Conservation (phyloP, 768 basidiomycete genomes). For the Hypholoma sublateritium region DNA sequence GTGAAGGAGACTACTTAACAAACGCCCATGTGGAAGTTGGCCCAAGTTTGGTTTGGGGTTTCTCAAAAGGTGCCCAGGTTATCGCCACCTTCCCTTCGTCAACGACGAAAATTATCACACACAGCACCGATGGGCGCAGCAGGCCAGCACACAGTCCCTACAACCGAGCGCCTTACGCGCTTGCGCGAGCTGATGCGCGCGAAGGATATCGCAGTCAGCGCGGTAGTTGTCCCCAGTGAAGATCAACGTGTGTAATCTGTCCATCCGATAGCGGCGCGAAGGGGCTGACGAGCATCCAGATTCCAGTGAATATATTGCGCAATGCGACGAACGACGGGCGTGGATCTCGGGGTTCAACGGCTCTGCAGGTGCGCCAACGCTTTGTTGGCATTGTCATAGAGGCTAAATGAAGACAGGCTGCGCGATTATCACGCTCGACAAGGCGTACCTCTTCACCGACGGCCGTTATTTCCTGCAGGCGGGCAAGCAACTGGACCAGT, state of each 20-base stretch:
- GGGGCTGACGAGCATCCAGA: conserved; percentile 42
- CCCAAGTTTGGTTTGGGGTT: conserved; percentile 22
- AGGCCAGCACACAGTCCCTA: conserved; percentile 52
- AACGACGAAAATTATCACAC: conserved; percentile 1
- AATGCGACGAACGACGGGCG: conserved; percentile 79
- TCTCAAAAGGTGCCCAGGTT: conserved; percentile 12
- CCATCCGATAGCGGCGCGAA: neutral
- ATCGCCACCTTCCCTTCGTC: conserved; percentile 5
- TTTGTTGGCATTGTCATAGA: neutral
- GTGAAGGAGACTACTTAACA: no score
- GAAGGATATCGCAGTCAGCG: conserved; percentile 50
- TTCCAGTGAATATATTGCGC: conserved; percentile 85
- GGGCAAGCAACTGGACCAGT: conserved; percentile 83
- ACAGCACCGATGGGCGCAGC: conserved; percentile 33
- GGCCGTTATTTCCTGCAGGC: conserved; percentile 96
- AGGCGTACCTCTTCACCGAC: conserved; percentile 90
- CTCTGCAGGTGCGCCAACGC: conserved; percentile 67
- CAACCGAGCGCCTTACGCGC: conserved; percentile 57
- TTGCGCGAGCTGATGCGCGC: conserved; percentile 72
- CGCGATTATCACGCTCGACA: conserved; percentile 68
- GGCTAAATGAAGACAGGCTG: conserved; percentile 46
- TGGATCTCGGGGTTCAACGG: conserved; percentile 95
- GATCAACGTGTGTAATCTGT: conserved; percentile 76
- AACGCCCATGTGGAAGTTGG: conserved; percentile 20
- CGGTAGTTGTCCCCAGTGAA: conserved; percentile 85